These are phyloP conservation scores for Myriosclerotinia scirpicola DNA, from an alignment of 2,329 filamentous ascomycete species.

Conservation along the genomic window DNA sequence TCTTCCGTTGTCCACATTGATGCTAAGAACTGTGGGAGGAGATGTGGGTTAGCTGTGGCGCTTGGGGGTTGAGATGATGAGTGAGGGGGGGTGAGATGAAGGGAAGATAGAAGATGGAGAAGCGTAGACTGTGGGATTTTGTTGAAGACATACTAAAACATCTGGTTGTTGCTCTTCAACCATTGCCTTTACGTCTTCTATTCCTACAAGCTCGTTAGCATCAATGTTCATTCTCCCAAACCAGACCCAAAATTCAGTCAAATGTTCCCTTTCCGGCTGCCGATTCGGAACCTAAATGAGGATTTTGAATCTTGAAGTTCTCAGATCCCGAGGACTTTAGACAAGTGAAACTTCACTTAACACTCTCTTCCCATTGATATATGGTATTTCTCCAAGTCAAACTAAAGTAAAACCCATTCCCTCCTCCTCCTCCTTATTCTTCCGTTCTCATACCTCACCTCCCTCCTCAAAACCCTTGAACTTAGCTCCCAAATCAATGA, in stretches of 20 bases:
- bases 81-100: background rate
- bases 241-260: background rate
- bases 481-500: background rate
- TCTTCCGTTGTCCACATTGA: slow-evolving; percentile 54
- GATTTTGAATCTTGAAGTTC: background rate
- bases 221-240: background rate
- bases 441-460: too few relatives aligned
- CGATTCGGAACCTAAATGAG: background rate
- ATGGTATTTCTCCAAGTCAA: background rate
- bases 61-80: background rate
- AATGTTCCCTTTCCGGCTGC: too few relatives aligned
- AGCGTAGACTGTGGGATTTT: too few relatives aligned
- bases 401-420: background rate
- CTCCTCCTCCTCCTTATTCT: too few relatives aligned
- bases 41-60: background rate
- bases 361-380: background rate
- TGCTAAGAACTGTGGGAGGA: slow-evolving; percentile 54
- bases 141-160: slow-evolving; percentile 48
- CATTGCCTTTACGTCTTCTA: slow-evolving; percentile 55
- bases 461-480: background rate
- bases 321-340: fast-evolving
- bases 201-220: slow-evolving; percentile 41
- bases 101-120: background rate
- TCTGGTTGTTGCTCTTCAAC: slow-evolving; percentile 55
- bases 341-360: background rate